Percentiles rank a stretch among this genome's conserved stretches.
Conservation (phyloP, 2,329 filamentous ascomycete species). For the Trichoderma gracile region DNA sequence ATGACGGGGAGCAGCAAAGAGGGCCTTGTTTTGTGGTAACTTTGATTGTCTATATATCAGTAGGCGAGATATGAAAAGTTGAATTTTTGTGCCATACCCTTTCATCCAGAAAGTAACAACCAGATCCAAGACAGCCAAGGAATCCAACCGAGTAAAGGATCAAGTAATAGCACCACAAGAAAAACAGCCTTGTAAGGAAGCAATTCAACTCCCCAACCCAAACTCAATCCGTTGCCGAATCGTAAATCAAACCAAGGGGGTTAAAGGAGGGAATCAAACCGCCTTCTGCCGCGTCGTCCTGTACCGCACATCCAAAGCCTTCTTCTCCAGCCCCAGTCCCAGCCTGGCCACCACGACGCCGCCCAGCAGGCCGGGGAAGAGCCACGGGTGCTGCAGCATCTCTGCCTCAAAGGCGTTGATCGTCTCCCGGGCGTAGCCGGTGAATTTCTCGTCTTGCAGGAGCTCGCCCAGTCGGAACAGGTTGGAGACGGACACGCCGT, state of each 20-base stretch:
- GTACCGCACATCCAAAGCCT: constrained; percentile 33
- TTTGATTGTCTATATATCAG: no score
- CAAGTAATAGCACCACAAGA: not conserved
- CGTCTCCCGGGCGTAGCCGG: constrained; percentile 67
- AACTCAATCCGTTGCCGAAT: not conserved
- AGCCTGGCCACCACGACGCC: constrained; percentile 73
- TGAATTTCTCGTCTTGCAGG: constrained; percentile 65
- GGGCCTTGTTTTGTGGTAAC: no score
- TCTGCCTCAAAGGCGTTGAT: constrained; percentile 87
- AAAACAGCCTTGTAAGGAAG: not conserved
- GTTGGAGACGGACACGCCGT: constrained; percentile 83
- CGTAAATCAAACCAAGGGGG: not conserved
- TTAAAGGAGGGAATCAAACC: not conserved
- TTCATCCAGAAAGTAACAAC: no score
- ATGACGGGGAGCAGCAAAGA: no score
- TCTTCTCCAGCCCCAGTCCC: constrained; percentile 64
- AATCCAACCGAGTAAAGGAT: not conserved
- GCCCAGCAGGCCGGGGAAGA: constrained; percentile 80
- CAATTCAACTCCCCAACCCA: not conserved
- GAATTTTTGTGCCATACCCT: no score
- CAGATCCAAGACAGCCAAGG: no score
- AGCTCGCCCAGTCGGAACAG: constrained; percentile 76
- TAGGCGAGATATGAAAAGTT: no score
- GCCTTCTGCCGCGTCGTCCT: constrained; percentile 31
- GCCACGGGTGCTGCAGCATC: constrained; percentile 87